phyloP scores from a whole-genome alignment of 495 filamentous ascomycete species.

The Hypoxylon fuscum region DNA sequence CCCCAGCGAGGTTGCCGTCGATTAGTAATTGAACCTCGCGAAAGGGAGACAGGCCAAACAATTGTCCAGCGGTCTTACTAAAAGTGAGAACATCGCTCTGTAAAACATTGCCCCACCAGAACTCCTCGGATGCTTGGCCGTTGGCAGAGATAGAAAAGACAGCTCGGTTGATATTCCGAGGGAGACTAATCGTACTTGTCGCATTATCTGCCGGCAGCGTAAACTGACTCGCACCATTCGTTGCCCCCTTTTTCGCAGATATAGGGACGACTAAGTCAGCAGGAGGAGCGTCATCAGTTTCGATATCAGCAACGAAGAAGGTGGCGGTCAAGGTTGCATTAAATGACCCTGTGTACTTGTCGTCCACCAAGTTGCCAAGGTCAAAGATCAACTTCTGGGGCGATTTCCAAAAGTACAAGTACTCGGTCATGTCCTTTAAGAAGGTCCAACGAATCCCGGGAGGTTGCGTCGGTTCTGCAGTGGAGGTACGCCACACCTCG shows the following conservation, averaged over 20 bases:
- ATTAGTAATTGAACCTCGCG: conserved; percentile 84
- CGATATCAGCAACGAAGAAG: conserved; percentile 65
- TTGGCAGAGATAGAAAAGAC: conserved; percentile 81
- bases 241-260: conserved; percentile 64
- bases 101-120: conserved; percentile 87
- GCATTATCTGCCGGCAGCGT: conserved; percentile 71
- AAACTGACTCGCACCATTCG: conserved; percentile 70
- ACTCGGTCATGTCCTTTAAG: conserved; percentile 83
- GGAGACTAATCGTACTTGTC: conserved; percentile 65
- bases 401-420: conserved; percentile 71
- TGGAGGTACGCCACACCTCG: conserved; percentile 87
- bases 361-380: conserved; percentile 77
- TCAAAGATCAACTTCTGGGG: conserved; percentile 84
- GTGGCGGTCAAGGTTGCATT: conserved; percentile 81
- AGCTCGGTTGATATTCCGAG: conserved; percentile 71
- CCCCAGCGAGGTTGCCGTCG: conserved; percentile 77
- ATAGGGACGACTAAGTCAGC: conserved; percentile 79
- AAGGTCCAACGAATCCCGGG: conserved; percentile 78
- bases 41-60: conserved; percentile 79
- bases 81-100: conserved; percentile 70
- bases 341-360: conserved; percentile 80
- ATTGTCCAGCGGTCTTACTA: conserved; percentile 56
- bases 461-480: conserved; percentile 76
- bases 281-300: conserved; percentile 53
- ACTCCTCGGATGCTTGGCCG: conserved; percentile 82